Evolutionary conservation across 225 moss, liverwort and hornwort species (phyloP).

Genomic region (Physcomitrellopsis africana): DNA sequence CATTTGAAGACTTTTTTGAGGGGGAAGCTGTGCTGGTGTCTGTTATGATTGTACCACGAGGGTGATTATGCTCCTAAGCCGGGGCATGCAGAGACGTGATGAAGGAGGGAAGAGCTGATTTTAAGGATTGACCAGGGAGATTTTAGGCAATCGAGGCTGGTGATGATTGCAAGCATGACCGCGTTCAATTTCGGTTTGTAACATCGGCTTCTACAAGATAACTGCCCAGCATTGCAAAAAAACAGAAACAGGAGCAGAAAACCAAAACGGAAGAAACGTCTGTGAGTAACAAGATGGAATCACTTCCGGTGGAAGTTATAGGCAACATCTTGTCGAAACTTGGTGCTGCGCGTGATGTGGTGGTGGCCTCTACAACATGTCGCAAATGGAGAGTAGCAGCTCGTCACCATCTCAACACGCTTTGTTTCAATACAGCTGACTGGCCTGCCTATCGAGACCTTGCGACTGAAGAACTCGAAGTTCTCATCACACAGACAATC

Average conservation of each 20-base stretch:
- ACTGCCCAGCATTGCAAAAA: conserved; percentile 8
- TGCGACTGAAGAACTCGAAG: conserved; percentile 61
- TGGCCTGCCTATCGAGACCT: conserved; percentile 59
- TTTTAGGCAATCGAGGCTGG: conserved; percentile 25
- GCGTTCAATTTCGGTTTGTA: conserved; percentile 6
- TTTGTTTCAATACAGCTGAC: conserved; percentile 58
- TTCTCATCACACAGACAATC: conserved; percentile 74
- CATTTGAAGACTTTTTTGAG: too few relatives aligned
- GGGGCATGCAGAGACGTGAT: too few relatives aligned
- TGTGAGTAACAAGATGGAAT: conserved; percentile 55
- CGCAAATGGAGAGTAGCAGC: conserved; percentile 83
- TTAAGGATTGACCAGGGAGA: neutral
- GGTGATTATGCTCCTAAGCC: too few relatives aligned
- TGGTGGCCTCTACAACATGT: conserved; percentile 73
- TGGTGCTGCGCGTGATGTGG: conserved; percentile 76
- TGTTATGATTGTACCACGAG: too few relatives aligned
- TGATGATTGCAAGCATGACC: conserved; percentile 8
- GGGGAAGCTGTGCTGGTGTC: too few relatives aligned
- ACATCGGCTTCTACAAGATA: neutral
- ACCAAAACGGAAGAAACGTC: too few relatives aligned
- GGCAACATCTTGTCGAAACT: conserved; percentile 82
- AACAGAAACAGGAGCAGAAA: too few relatives aligned
- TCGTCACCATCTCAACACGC: conserved; percentile 69
- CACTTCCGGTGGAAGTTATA: conserved; percentile 76
- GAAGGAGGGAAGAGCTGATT: too few relatives aligned